Conservation (phyloP, 371 early-diverging fungal species). For the Rhizopus delemar region DNA sequence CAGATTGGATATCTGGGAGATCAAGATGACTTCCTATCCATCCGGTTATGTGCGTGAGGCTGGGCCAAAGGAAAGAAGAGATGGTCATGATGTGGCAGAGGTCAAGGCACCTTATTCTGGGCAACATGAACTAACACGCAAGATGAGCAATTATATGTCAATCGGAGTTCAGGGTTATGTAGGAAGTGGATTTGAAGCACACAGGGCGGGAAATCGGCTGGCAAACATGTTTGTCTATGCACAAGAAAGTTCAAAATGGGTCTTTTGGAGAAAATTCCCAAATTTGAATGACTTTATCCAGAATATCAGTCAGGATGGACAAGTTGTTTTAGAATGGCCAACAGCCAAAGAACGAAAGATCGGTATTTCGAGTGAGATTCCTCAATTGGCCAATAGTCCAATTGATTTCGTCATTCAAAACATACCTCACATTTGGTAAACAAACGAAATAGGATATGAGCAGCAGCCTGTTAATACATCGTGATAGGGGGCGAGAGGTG, state of each 20-base stretch:
- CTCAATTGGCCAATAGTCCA: slow-evolving; percentile 30
- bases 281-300: slow-evolving; percentile 52
- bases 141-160: slow-evolving; percentile 63
- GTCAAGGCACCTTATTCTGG: slow-evolving; percentile 7
- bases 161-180: slow-evolving; percentile 69
- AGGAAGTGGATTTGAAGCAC: slow-evolving; percentile 63
- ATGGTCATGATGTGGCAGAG: slow-evolving; percentile 28
- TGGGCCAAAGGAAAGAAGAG: slow-evolving; percentile 34
- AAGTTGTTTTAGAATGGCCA: slow-evolving; percentile 23
- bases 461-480: too few species aligned
- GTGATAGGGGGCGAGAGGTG: slow-evolving; percentile 38
- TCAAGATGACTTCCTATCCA: slow-evolving; percentile 47
- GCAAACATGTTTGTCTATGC: slow-evolving; percentile 58
- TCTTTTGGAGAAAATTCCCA: slow-evolving; percentile 57
- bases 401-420: slow-evolving; percentile 51
- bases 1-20: slow-evolving; percentile 64
- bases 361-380: not conserved
- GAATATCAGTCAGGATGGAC: slow-evolving; percentile 27
- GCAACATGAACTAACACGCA: slow-evolving; percentile 28
- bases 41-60: slow-evolving; percentile 52
- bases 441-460: not conserved
- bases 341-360: slow-evolving; percentile 8
- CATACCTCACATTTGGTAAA: slow-evolving; percentile 47
- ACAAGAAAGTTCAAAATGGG: slow-evolving; percentile 59
- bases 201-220: slow-evolving; percentile 53